Evolutionary conservation across 345 rosid species (phyloP).

Genomic region (Lagerstroemia speciosa): DNA sequence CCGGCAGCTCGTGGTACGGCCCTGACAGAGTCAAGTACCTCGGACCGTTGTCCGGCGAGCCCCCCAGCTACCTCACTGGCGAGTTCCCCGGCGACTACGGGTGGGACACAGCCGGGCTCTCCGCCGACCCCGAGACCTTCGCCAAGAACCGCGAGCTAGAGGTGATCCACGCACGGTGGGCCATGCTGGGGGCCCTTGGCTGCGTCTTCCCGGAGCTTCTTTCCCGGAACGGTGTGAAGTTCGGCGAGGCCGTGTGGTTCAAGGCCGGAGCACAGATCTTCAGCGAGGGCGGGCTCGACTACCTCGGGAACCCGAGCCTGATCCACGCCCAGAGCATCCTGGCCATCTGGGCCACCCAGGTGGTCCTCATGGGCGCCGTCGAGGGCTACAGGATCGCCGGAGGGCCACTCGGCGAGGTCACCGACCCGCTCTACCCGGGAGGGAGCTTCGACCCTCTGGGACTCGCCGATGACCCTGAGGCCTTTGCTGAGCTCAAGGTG

Average conservation of each 20-base stretch:
- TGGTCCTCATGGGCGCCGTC: slow-evolving; percentile 21
- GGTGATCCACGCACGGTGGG: slow-evolving; percentile 21
- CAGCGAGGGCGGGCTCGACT: slow-evolving; percentile 23
- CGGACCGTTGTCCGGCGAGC: slow-evolving; percentile 22
- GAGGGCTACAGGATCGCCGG: slow-evolving; percentile 24
- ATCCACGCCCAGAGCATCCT: slow-evolving; percentile 24
- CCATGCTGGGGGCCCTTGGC: slow-evolving; percentile 17
- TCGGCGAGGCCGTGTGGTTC: slow-evolving; percentile 24
- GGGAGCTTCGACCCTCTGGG: slow-evolving; percentile 26
- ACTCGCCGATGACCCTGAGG: slow-evolving; percentile 20
- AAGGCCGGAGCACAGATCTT: slow-evolving; percentile 23
- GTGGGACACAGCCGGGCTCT: slow-evolving; percentile 26
- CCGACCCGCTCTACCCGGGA: slow-evolving; percentile 21
- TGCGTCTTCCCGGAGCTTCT: slow-evolving; percentile 26
- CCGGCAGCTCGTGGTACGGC: slow-evolving; percentile 23
- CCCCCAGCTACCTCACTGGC: slow-evolving; percentile 18
- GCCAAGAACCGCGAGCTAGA: slow-evolving; percentile 26
- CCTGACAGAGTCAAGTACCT: slow-evolving; percentile 24
- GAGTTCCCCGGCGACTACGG: slow-evolving; percentile 27
- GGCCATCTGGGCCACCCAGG: slow-evolving; percentile 24
- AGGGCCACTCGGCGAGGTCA: slow-evolving; percentile 18
- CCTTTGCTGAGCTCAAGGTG: slow-evolving; percentile 22
- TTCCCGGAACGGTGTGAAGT: slow-evolving; percentile 22
- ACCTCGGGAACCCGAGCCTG: slow-evolving; percentile 23
- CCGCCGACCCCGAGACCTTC: slow-evolving; percentile 20